Evolutionary conservation across 2,329 filamentous ascomycete genomes (phyloP), one percentile per base, ranked within the genome.

Genomic region (Clonostachys solani): DNA sequence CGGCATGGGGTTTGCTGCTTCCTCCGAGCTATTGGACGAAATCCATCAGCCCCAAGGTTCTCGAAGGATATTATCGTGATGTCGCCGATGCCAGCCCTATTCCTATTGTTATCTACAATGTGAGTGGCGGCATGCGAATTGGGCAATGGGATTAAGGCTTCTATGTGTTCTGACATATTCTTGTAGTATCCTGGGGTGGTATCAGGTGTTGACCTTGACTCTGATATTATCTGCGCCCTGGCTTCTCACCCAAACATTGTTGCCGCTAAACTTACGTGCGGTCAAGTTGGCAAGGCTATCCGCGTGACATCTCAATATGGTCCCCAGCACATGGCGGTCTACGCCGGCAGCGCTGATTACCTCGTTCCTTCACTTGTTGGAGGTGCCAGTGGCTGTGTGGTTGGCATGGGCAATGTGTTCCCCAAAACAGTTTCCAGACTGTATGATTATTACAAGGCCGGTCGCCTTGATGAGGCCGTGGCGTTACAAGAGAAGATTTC

Each of bases 21-120:
- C 86, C 88, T 7, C 87, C 88, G 1, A 82, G 80, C 42, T 92
- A 92, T 69, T 92, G 90, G 61, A 75, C 9, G 66, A 75, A 42
- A 73, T 78, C 55, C 9, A 50, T 56, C 75, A 83, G 38, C 67
- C 77, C 50, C 68, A 68, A 54, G 58, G 47, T 66, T 53, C n/a
- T 89, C 38, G 60, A 81, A n/a, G 72, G 79, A 5, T 89, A 83
- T 64, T 92, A 88, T 71, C 70, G 67, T 29, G 74, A 80, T 19
- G 83, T 87, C 23, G 84, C 83, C 13, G 73, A 78, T 41, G 51
- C 50, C 6, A 84, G 80, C 1, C 83, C 83, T 1, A 78, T 87
- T 37, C 83, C 84, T 0, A 71, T 87, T 49, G 72, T 87, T 51
- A 81, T 87, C 54, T 87, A 87, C 72, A 87, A 87, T 67, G 36